Evolutionary conservation across 768 basidiomycete genomes (phyloP).

Genomic region (Macrolepiota fuliginosa): DNA sequence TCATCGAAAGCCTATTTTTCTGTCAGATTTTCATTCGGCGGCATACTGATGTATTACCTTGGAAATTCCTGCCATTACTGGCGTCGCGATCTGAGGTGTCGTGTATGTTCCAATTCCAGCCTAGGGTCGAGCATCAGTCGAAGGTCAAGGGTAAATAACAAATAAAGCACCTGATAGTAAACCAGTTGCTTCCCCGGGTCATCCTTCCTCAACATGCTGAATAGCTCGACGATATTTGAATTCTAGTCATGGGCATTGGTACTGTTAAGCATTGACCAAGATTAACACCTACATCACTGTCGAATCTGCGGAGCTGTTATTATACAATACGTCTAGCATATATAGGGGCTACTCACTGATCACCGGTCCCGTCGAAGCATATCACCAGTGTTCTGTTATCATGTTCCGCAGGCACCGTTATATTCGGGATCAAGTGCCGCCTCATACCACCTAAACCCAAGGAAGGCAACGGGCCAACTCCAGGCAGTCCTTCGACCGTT

Average conservation of each 20-base stretch:
- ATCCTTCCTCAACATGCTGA: conserved; percentile 35
- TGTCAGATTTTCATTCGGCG: not conserved
- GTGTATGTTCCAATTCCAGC: conserved; percentile 57
- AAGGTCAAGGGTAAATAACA: not conserved
- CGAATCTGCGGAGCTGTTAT: conserved; percentile 14
- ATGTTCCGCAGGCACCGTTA: conserved; percentile 15
- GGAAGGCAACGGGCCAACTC: not conserved
- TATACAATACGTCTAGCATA: not conserved
- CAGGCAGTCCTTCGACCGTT: not conserved
- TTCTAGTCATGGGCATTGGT: conserved; percentile 24
- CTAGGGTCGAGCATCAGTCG: conserved; percentile 20
- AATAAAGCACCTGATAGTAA: conserved; percentile 28
- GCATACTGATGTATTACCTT: conserved; percentile 27
- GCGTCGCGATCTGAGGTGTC: conserved; percentile 40
- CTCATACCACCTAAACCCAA: not conserved
- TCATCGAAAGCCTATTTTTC: conserved; percentile 35
- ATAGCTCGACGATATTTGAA: conserved; percentile 38
- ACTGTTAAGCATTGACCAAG: not conserved
- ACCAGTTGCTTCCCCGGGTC: conserved; percentile 31
- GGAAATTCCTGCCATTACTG: conserved; percentile 38
- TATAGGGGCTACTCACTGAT: conserved; percentile 34
- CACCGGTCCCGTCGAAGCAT: conserved; percentile 56
- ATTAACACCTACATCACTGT: conserved; percentile 16
- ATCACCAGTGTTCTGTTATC: conserved; percentile 40
- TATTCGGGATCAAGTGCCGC: not conserved